Base-by-base conservation (phyloP, 2,329 filamentous ascomycete genomes). In the Blastomyces silverae region DNA sequence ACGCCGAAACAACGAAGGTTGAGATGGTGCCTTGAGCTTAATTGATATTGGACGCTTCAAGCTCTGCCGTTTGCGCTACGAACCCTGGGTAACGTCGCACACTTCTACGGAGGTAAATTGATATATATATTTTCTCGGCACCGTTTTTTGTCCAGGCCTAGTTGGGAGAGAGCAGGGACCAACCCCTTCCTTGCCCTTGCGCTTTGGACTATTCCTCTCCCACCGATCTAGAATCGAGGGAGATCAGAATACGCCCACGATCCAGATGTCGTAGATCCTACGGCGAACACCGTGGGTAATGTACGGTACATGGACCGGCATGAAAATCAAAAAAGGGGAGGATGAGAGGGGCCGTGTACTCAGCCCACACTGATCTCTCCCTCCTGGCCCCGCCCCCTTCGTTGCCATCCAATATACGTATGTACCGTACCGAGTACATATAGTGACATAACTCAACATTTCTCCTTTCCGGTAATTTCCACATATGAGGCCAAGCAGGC, bases 21-120 rank as follows among this genome's bases (percentile, higher is more conserved):
- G 53, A 56, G 20, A 20, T 31, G 53, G 53, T 56, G 53, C 17
- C 53, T 37, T 37, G 53, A 37, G 53, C 53, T 56, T 56, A 56
- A 56, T 56, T 56, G 53, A 56, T 37, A 56, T 56, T 56, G 53
- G 53, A 56, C n/a, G 17, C 53, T 22, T 22, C 28, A 56, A 17
- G 53, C 53, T 37, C 15, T 28, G 28, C 7, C 8, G 20, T 56
- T 56, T 13, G 28, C 28, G 8, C 28, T 31, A 10, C 53, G 37
- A 4, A 37, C 53, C 37, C 15, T 37, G 28, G 53, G 53, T 37
- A 56, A 56, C 53, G 53, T 56, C 53, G 28, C 28, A 56, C 53
- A 56, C 37, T 5, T n/a, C 28, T 34, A 8, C 28, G 28, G 20
- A n/a, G 53, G 11, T 31, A 37, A 10, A 34, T 17, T 10, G 20